A percentile compares a stretch with the other conserved stretches of the same genome.
Conservation (phyloP, 2,329 filamentous ascomycete species). For the Colletotrichum spinosum region DNA sequence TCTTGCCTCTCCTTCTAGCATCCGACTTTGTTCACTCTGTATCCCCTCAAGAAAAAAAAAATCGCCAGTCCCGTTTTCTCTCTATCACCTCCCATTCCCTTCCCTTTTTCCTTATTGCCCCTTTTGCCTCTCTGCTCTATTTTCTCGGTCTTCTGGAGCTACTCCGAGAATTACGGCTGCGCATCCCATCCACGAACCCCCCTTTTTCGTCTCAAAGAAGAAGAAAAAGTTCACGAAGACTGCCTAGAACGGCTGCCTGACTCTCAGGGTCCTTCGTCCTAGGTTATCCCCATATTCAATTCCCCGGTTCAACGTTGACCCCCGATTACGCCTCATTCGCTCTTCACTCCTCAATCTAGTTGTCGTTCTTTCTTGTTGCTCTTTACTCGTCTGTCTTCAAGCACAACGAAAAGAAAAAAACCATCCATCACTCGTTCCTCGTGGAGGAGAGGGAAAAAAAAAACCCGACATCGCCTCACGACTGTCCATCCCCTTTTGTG, state of each 20-base stretch:
- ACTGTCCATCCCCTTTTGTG: conserved; percentile 26
- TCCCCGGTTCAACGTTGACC: conserved; percentile 24
- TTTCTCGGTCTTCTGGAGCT: conserved; percentile 23
- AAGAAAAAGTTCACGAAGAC: conserved; percentile 20
- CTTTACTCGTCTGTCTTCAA: conserved; percentile 38
- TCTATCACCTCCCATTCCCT: conserved; percentile 25
- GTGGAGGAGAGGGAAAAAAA: neutral
- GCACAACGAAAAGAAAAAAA: conserved; percentile 21
- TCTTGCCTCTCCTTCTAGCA: conserved; percentile 21
- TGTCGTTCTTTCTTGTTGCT: conserved; percentile 43
- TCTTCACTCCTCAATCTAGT: conserved; percentile 38
- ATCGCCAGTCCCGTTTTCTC: neutral
- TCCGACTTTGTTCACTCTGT: conserved; percentile 30
- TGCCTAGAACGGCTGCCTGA: conserved; percentile 12
- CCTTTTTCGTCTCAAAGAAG: conserved; percentile 14
- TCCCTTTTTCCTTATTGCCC: conserved; percentile 15
- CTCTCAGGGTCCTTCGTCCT: conserved; percentile 29
- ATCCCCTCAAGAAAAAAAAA: conserved; percentile 34
- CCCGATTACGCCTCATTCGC: conserved; percentile 23
- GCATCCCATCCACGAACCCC: conserved; percentile 26
- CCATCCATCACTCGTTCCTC: neutral
- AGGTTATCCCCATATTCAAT: conserved; percentile 23
- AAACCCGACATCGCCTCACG: conserved; percentile 20
- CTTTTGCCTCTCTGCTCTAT: conserved; percentile 36
- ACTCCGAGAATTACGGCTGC: conserved; percentile 11